Evolutionary conservation across 2,329 filamentous ascomycete species (phyloP).

Genomic region (Aspergillus terreus): DNA sequence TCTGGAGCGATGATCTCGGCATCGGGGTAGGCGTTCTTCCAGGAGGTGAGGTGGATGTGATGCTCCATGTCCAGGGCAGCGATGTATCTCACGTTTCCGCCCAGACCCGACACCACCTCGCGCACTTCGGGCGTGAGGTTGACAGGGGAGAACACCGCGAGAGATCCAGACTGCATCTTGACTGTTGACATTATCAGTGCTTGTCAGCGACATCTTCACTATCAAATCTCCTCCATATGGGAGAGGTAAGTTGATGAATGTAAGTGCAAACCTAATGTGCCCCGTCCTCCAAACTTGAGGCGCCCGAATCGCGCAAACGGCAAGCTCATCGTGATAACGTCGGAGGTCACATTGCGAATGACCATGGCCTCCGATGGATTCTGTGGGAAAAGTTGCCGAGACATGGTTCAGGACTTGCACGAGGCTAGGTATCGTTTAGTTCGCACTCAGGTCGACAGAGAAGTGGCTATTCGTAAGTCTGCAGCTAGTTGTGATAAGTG

Average conservation of each 20-base stretch:
- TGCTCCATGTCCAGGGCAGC: conserved; percentile 87
- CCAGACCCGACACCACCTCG: conserved; percentile 58
- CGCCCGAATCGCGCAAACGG: conserved; percentile 80
- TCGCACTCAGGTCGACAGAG: not conserved
- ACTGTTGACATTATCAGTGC: conserved; percentile 48
- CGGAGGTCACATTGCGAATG: conserved; percentile 77
- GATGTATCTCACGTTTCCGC: conserved; percentile 75
- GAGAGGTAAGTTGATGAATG: not conserved
- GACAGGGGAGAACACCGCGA: conserved; percentile 90
- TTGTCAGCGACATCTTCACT: not conserved
- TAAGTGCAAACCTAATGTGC: conserved; percentile 67
- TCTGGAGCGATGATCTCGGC: conserved; percentile 80
- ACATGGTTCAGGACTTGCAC: conserved; percentile 12
- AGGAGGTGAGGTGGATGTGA: conserved; percentile 86
- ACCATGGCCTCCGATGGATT: conserved; percentile 84
- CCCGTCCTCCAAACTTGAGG: conserved; percentile 80
- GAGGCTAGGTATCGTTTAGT: not conserved
- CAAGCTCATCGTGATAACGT: conserved; percentile 57
- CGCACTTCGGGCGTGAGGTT: conserved; percentile 73
- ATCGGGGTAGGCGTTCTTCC: conserved; percentile 73
- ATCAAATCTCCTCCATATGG: not conserved
- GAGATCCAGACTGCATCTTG: conserved; percentile 68
- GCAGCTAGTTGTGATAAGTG: not conserved
- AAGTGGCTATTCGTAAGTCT: not conserved
- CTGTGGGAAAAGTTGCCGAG: conserved; percentile 56